Conservation (phyloP, 345 rosid species). For the Eutrema yunnanense region DNA sequence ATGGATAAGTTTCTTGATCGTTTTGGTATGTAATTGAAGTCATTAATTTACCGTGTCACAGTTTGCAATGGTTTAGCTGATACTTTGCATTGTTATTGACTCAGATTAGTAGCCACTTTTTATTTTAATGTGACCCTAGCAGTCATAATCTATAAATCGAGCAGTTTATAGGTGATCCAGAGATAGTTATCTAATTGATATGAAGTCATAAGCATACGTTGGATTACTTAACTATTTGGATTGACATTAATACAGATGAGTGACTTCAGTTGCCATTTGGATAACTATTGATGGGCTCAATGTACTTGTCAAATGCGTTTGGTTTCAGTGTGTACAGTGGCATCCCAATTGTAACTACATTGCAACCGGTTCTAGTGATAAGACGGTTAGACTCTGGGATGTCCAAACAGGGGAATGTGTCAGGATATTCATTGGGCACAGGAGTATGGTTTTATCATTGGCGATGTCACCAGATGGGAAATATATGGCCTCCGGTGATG, state of each 20-base stretch:
- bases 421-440: constrained; percentile 72
- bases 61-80: not conserved
- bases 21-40: not conserved
- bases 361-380: constrained; percentile 92
- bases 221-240: not conserved
- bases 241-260: not conserved
- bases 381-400: constrained; percentile 90
- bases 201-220: not conserved
- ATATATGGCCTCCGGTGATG: constrained; percentile 95
- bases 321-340: constrained; percentile 89
- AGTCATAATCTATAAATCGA: not conserved
- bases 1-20: not conserved
- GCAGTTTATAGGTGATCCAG: not conserved
- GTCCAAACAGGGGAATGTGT: constrained; percentile 90
- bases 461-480: constrained; percentile 98
- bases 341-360: constrained; percentile 95
- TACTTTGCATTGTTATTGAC: not conserved
- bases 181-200: not conserved
- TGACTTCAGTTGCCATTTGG: not conserved
- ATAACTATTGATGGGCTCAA: not conserved
- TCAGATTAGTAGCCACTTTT: not conserved
- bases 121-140: not conserved
- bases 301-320: constrained; percentile 15
- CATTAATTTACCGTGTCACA: not conserved
- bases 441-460: constrained; percentile 56